Evolutionary conservation across 148 eudicot genomes (phyloP).

Genomic region (Linanthus parryae): DNA sequence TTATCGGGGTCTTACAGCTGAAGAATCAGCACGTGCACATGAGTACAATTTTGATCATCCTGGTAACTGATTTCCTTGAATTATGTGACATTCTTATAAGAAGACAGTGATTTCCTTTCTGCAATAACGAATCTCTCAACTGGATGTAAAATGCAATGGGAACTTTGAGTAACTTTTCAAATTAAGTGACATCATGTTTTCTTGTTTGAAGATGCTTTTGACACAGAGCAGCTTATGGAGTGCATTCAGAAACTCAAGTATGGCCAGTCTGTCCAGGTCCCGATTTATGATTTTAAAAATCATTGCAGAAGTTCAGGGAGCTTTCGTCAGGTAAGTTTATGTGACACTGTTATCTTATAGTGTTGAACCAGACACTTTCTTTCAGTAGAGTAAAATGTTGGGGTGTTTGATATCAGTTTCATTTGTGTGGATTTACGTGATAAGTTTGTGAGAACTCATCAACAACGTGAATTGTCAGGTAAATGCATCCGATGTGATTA

Average conservation of each 20-base stretch:
- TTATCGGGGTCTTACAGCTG: conserved; percentile 80
- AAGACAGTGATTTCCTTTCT: background rate
- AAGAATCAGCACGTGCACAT: conserved; percentile 68
- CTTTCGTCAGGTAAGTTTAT: conserved; percentile 78
- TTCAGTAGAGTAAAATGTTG: no score
- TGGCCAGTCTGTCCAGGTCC: conserved; percentile 79
- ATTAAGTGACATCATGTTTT: background rate
- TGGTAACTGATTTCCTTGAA: conserved; percentile 36
- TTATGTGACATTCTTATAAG: background rate
- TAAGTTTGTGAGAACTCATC: no score
- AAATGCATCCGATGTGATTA: conserved; percentile 92
- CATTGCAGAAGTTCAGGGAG: conserved; percentile 75
- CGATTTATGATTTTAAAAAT: conserved; percentile 89
- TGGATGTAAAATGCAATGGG: background rate
- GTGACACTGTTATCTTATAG: no score
- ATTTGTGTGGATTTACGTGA: no score
- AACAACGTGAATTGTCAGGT: conserved; percentile 44
- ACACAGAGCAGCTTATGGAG: conserved; percentile 91
- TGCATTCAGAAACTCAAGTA: conserved; percentile 56
- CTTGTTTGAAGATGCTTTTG: conserved; percentile 79
- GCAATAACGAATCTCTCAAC: background rate
- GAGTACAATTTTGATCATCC: conserved; percentile 99
- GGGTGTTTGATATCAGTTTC: no score
- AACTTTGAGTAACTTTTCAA: background rate
- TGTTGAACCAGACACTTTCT: background rate